These are phyloP conservation scores for Alternaria sp. DNA, from an alignment of 2,329 filamentous ascomycete genomes.

Conservation along the genomic window DNA sequence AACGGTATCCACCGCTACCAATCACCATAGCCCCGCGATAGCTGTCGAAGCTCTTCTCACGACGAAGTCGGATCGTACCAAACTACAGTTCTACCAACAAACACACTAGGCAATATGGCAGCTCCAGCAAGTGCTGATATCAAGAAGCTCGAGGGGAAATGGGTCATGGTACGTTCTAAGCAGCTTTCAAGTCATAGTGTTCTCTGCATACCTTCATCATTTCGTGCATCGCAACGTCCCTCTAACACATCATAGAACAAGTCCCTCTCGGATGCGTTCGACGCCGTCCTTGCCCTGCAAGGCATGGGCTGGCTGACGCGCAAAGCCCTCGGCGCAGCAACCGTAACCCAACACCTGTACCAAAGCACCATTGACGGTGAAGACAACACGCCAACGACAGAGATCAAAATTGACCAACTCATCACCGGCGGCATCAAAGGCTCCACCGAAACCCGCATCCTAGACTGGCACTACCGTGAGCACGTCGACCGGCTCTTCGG, in stretches of 20 bases:
- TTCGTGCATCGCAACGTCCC: not conserved
- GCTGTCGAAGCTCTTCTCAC: constrained; percentile 2
- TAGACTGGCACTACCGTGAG: constrained; percentile 66
- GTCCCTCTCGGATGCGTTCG: constrained; percentile 70
- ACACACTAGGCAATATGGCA: constrained; percentile 39
- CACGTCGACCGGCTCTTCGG: constrained; percentile 85
- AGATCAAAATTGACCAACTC: constrained; percentile 76
- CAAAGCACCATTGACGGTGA: constrained; percentile 25
- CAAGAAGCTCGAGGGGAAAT: constrained; percentile 47
- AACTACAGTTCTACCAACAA: not conserved
- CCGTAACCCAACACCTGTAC: constrained; percentile 68
- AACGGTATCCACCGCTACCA: not conserved
- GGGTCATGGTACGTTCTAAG: constrained; percentile 41
- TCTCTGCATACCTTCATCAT: not conserved
- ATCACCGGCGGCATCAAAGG: constrained; percentile 73
- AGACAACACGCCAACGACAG: constrained; percentile 46
- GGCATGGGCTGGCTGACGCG: constrained; percentile 68
- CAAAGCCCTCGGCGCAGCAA: constrained; percentile 73
- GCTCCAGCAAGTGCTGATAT: constrained; percentile 44
- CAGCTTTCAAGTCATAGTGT: not conserved
- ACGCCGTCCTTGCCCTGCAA: constrained; percentile 70
- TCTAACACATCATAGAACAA: constrained; percentile 67
- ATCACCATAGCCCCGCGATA: constrained; percentile 3
- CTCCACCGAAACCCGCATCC: constrained; percentile 63
- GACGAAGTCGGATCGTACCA: not conserved